Percentiles rank a stretch among this genome's conserved stretches.
phyloP scores from a whole-genome alignment of 2,329 filamentous ascomycete species.

The Aspergillus sp. region DNA sequence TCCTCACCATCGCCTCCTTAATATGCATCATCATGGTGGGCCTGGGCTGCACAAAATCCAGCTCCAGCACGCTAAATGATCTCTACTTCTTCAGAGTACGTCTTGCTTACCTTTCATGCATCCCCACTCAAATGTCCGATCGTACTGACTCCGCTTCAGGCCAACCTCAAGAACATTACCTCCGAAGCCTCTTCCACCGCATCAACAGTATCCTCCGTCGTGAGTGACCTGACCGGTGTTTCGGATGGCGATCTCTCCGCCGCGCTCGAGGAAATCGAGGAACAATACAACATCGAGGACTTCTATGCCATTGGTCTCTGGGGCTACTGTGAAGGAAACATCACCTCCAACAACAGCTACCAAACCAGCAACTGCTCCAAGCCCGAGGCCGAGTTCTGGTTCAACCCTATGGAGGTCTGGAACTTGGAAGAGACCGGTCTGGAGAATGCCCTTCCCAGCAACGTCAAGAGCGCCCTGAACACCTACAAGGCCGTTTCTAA shows the following conservation, averaged over 20 bases:
- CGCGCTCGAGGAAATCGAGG: conserved; percentile 40
- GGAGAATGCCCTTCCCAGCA: conserved; percentile 66
- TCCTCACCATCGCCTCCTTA: conserved; percentile 75
- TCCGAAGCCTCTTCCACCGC: conserved; percentile 33
- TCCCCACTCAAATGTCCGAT: conserved; percentile 1
- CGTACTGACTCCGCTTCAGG: conserved; percentile 32
- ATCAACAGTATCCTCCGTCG: conserved; percentile 34
- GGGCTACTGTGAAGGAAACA: conserved; percentile 75
- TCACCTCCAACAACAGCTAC: conserved; percentile 56
- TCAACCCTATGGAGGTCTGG: conserved; percentile 68
- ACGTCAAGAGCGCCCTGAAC: conserved; percentile 67
- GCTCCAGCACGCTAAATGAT: conserved; percentile 48
- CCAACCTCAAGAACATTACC: conserved; percentile 65
- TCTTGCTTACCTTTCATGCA: background rate
- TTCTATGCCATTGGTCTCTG: conserved; percentile 81
- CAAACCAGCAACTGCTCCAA: conserved; percentile 65
- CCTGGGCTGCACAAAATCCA: conserved; percentile 57
- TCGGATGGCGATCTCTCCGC: conserved; percentile 42
- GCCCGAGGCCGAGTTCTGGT: conserved; percentile 74
- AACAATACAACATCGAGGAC: conserved; percentile 64
- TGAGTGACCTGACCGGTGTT: conserved; percentile 36
- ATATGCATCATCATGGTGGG: conserved; percentile 65
- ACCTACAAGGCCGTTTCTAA: conserved; percentile 73
- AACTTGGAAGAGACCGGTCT: conserved; percentile 58
- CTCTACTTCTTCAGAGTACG: conserved; percentile 59